Evolutionary conservation across 306 rosid species (phyloP), one percentile per base, ranked within the genome.

Genomic region (Arachis stenosperma): DNA sequence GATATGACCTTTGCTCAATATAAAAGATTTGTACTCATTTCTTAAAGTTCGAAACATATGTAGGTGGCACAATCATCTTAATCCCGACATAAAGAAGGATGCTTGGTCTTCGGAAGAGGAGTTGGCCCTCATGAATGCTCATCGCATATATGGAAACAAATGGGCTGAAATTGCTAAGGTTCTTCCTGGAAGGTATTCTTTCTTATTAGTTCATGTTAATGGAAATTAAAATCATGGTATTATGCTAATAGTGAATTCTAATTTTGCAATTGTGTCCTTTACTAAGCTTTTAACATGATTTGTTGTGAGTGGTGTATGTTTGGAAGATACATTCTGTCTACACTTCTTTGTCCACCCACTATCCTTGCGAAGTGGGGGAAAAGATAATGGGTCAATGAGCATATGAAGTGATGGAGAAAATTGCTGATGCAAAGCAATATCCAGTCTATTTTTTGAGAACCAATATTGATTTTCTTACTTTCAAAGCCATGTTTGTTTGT

Each of bases 61-160:
- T 36, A 86, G 90, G 81, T 86, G 90, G 90, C 78, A 66, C 66
- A 86, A 86, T 78, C 85, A 80, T 83, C 73, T 86, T 42, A 83
- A 86, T 62, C 90, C 87, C 4, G 80, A 81, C 54, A 86, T 86
- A 41, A 86, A 78, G 62, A 86, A 9, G 69, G 75, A 79, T 52
- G 66, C 84, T 44, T 80, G 87, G 90, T 80, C 85, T 27, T 44
- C 58, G 52, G 85, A 83, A 52, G 87, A 86, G 83, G 90, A 80
- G 36, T 40, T 60, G 51, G 69, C 27, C 36, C 87, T 86, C 47
- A 64, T 83, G 11, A 7, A 68, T 13, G 62, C 62, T 12, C 90
- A 86, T 44, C 48, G 72, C 11, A 11, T 11, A 17, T 74, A 83
- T 82, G 89, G 85, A 65, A 86, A 80, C 71, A 80, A 65, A 58